These are phyloP conservation scores for Datisca glomerata DNA, from an alignment of 306 rosid species.

Conservation along the genomic window DNA sequence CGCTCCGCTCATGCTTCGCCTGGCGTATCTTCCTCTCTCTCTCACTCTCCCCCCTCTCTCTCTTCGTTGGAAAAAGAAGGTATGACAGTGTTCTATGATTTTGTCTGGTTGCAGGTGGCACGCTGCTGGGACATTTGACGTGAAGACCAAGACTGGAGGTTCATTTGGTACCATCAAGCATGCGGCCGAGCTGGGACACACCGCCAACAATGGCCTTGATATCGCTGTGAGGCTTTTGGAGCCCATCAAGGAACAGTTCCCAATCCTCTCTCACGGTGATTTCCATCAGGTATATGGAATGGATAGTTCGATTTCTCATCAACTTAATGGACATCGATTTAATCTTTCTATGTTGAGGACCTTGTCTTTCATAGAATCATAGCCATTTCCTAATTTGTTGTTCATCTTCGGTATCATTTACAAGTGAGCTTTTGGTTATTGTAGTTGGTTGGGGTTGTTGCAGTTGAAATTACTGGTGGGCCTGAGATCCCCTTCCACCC, in stretches of 20 bases:
- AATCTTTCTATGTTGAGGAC: too few relatives aligned
- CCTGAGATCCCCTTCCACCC: conserved; percentile 55
- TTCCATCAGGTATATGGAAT: conserved; percentile 38
- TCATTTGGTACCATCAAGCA: conserved; percentile 48
- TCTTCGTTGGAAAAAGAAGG: too few relatives aligned
- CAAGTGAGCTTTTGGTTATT: not conserved
- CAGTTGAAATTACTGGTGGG: conserved; percentile 55
- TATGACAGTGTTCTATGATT: not conserved
- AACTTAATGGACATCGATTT: not conserved
- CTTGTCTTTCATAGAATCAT: too few relatives aligned
- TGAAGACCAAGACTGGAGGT: conserved; percentile 38
- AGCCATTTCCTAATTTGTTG: too few relatives aligned
- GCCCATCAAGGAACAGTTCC: conserved; percentile 40
- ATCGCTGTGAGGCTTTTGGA: conserved; percentile 41
- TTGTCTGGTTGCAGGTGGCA: conserved; percentile 39
- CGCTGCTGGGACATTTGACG: conserved; percentile 51
- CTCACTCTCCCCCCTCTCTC: too few relatives aligned
- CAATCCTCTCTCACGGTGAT: conserved; percentile 40
- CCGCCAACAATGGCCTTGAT: conserved; percentile 49
- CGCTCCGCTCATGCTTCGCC: conserved; percentile 50
- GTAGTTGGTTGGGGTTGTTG: conserved; percentile 58
- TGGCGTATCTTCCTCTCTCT: conserved; percentile 32
- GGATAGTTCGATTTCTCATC: not conserved
- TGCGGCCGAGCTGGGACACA: conserved; percentile 40
- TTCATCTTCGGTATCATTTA: too few relatives aligned